Evolutionary conservation across 306 rosid species (phyloP), one percentile per base, ranked within the genome.

Genomic region (Ormosia semicastrata): DNA sequence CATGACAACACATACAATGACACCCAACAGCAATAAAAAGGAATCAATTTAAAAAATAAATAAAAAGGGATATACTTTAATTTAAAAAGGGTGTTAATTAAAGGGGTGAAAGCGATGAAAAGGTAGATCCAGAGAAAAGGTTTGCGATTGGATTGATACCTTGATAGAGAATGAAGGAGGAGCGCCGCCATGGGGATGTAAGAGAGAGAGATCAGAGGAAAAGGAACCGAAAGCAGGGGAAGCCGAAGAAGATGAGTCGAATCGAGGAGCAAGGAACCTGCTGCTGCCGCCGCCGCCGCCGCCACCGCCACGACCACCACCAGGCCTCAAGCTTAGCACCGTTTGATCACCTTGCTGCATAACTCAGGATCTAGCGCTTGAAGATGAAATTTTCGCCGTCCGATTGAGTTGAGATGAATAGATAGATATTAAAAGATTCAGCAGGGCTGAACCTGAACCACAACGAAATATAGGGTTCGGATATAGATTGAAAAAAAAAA

Each of bases 281-380:
- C 54, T 83, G 32, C 91, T 87, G 18, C 97, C 85, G 76, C 92
- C 93, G 37, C 64, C 81, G 72, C 74, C 74, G 86, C 93, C 84
- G 46, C n/a, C 53, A 12, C 53, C 89, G 71, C 94, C 91, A 88
- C 97, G 94, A 79, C 99, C 98, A 84, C 99, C 99, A 79, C 99
- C 99, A 90, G 99, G 99, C 90, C 99, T 96, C 94, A 96, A 96
- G 89, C 95, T 91, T n/a, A 91, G 75, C 63, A 81, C 88, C 86
- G 90, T 85, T 79, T 89, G 97, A 92, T 94, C 98, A 94, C 90
- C 89, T 84, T 93, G 97, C 97, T 93, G 99, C 99, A 96, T 96
- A 91, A 91, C 99, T 93, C 91, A 63, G 85, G 85, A 92, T 89
- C 89, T 90, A 63, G 62, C 82, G 78, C 85, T 75, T 76, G 53